Evolutionary conservation across 208 protist genomes (phyloP).

Genomic region (Leptomonas pyrrhocoris): DNA sequence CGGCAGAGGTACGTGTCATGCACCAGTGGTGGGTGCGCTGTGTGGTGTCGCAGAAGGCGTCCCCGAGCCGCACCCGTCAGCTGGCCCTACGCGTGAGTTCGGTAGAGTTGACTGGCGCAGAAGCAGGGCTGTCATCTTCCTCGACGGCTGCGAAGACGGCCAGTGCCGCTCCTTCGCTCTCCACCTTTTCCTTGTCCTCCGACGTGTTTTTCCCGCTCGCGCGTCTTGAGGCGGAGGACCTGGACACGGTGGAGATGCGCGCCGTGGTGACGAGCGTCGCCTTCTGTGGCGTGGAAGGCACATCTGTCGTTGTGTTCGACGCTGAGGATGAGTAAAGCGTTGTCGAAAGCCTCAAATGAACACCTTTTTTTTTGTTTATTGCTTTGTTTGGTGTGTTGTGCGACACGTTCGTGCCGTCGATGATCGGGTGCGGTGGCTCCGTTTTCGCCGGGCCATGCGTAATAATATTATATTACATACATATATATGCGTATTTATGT

Average conservation of each 20-base stretch:
- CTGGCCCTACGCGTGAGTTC: slow-evolving; percentile 36
- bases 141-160: background rate
- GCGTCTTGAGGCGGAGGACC: slow-evolving; percentile 33
- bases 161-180: background rate
- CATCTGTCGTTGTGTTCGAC: slow-evolving; percentile 33
- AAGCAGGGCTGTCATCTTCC: background rate
- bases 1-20: slow-evolving; percentile 4
- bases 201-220: slow-evolving; percentile 38
- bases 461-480: too few species aligned
- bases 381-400: too few species aligned
- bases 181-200: slow-evolving; percentile 12
- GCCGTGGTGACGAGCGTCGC: slow-evolving; percentile 37
- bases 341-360: background rate
- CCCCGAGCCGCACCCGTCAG: slow-evolving; percentile 17
- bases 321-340: background rate
- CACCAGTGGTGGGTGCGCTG: slow-evolving; percentile 35
- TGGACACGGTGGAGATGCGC: slow-evolving; percentile 43
- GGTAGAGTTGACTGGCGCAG: slow-evolving; percentile 1
- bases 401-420: too few species aligned
- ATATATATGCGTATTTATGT: too few species aligned
- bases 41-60: slow-evolving; percentile 12
- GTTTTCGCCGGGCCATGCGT: too few species aligned
- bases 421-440: too few species aligned
- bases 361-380: background rate
- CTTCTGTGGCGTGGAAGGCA: slow-evolving; percentile 36